Base-by-base conservation (phyloP, 1,284 basidiomycete species). In the Cutaneotrichosporon dermatis region DNA sequence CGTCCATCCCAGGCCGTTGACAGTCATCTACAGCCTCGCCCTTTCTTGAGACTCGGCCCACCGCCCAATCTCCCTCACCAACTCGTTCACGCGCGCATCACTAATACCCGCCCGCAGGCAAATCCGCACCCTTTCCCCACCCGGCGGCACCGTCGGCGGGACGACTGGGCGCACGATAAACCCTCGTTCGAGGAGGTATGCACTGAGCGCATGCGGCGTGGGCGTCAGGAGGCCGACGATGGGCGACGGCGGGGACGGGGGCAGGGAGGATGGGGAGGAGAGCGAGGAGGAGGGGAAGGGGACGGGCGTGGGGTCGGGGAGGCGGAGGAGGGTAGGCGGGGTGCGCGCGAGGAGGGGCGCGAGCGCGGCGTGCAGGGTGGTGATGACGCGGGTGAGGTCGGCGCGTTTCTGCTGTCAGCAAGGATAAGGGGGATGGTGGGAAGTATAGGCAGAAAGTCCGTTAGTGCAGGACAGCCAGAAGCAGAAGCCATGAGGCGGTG, bases 211-310 rank as follows among this genome's bases (percentile, higher is more conserved):
- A 57, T 79, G 87, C 0, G 93, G 88, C 10, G 84, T 80, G 1
- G 85, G 79, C 0, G 91, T 93, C 61, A 94, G 79, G 46, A 97
- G 80, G 0, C 93, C 92, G 56, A 94, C 84, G 62, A 99, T 97
- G 0, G 92, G 92, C 1, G 83, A 57, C 64, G 76, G 41, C 56
- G 73, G 60, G 37, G 59, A 57, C 4, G 60, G 34, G 4, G 57
- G 41, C 10, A 51, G 6, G 2, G 51, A 43, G 15, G 46, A 33
- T 2, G 25, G 25, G 25, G 25, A 25, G 3, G 25, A 25, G 25
- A 25, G 25, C 2, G 10, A 25, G 25, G 25, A 25, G 2, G 25
- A 25, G 25, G 66, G 51, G 59, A 68, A 69, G 6, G 70, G 68
- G n/a, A 62, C 55, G 6, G 63, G 53, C 2, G 69, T 63, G 1